These are phyloP conservation scores for Vigna nakashimae DNA, from an alignment of 306 rosid species.

Conservation along the genomic window DNA sequence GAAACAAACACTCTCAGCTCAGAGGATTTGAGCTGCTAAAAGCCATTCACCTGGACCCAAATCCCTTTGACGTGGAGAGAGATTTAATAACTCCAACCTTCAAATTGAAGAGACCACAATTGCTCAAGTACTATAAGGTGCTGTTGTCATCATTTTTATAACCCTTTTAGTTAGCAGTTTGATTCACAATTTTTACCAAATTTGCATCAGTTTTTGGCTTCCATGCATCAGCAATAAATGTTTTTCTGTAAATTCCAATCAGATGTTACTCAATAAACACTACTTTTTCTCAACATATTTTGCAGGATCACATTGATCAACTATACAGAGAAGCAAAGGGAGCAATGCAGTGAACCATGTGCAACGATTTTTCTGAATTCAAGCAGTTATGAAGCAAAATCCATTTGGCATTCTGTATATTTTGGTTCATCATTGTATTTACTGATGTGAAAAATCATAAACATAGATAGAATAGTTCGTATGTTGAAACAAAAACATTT, in stretches of 20 bases:
- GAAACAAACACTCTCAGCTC: slow-evolving; percentile 60
- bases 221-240: not conserved
- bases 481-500: slow-evolving; percentile 28
- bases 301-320: slow-evolving; percentile 71
- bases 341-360: slow-evolving; percentile 48
- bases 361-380: slow-evolving; percentile 24
- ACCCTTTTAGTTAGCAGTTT: not conserved
- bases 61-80: slow-evolving; percentile 87
- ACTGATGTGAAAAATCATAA: slow-evolving; percentile 22
- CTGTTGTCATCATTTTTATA: not conserved
- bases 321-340: slow-evolving; percentile 76
- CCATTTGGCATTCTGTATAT: slow-evolving; percentile 38
- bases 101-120: slow-evolving; percentile 86
- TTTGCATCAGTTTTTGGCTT: slow-evolving; percentile 23
- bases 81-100: slow-evolving; percentile 91
- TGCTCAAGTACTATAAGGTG: slow-evolving; percentile 77
- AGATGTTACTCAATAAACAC: slow-evolving; percentile 3
- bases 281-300: slow-evolving; percentile 4
- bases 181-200: slow-evolving; percentile 16
- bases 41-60: slow-evolving; percentile 85
- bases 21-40: slow-evolving; percentile 89
- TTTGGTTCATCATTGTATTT: slow-evolving; percentile 14
- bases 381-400: slow-evolving; percentile 31
- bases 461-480: not conserved
- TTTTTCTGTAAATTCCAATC: slow-evolving; percentile 8